A percentile compares a stretch with the other conserved stretches of the same genome.
These are phyloP conservation scores for Mycothermus thermophilus DNA, from an alignment of 495 filamentous ascomycete genomes.

Conservation along the genomic window DNA sequence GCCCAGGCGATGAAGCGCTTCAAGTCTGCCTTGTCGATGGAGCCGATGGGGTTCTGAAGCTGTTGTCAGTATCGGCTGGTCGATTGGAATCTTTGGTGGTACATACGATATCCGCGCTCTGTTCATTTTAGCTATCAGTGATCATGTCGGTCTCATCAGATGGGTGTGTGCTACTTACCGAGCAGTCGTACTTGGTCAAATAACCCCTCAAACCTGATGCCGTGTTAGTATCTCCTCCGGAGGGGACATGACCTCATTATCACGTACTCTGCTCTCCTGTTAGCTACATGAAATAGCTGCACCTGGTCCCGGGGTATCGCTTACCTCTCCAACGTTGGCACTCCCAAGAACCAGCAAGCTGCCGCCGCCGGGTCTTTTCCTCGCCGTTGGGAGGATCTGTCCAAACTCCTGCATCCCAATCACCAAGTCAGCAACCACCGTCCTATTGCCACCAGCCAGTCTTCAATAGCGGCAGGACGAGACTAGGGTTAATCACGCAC, in stretches of 20 bases:
- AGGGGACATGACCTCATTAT: too few species aligned
- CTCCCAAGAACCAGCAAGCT: conserved; percentile 27
- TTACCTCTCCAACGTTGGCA: conserved; percentile 35
- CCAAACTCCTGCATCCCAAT: conserved; percentile 12
- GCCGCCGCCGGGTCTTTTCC: conserved; percentile 37
- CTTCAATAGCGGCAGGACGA: not conserved
- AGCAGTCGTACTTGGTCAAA: conserved; percentile 20
- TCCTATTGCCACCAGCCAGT: not conserved
- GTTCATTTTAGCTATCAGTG: not conserved
- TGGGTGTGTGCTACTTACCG: conserved; percentile 1
- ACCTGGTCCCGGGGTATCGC: not conserved
- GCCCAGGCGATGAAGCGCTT: conserved; percentile 67
- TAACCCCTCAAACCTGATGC: conserved; percentile 55
- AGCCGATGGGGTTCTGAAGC: conserved; percentile 50
- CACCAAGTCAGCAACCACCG: not conserved
- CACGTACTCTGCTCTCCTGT: conserved; percentile 13
- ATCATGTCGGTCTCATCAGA: too few species aligned
- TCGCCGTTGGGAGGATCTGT: conserved; percentile 25
- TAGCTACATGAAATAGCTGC: conserved; percentile 11
- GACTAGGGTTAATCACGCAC: too few species aligned
- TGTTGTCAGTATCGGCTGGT: conserved; percentile 25
- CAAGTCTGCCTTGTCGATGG: conserved; percentile 58
- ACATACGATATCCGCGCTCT: conserved; percentile 13
- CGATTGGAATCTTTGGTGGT: conserved; percentile 27
- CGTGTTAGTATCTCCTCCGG: too few species aligned